phyloP scores from a whole-genome alignment of 169 alveolate genomes.

The Nephromyces sp. region DNA sequence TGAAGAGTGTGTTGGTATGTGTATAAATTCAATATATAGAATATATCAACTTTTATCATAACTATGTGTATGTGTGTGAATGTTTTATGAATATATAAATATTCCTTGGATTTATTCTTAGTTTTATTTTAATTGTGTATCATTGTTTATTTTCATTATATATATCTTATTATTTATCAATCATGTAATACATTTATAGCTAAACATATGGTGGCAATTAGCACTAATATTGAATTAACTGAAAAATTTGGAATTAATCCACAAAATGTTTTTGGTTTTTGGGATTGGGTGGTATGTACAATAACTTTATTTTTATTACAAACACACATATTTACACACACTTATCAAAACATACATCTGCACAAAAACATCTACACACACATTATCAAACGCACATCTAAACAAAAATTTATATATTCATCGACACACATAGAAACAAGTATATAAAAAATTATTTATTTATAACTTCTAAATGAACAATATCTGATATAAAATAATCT shows the following conservation, averaged over 20 bases:
- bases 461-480: no score
- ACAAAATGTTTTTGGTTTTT: conserved; percentile 90
- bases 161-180: conserved; percentile 2
- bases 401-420: no score
- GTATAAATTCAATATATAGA: background rate
- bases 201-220: conserved; percentile 83
- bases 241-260: conserved; percentile 83
- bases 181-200: conserved; percentile 39
- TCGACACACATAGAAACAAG: no score
- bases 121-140: background rate
- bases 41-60: background rate
- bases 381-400: no score
- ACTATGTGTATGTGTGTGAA: background rate
- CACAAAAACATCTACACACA: background rate
- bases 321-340: no score
- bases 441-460: no score
- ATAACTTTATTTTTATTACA: background rate
- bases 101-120: background rate
- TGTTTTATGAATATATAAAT: background rate
- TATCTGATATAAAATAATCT: no score
- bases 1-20: conserved; percentile 24
- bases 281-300: conserved; percentile 93
- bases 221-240: conserved; percentile 82
- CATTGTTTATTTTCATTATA: background rate
- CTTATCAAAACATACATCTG: background rate